Percentiles rank a stretch among this genome's conserved stretches.
Conservation (phyloP, 495 filamentous ascomycete species). For the Penicillium crystallinum region DNA sequence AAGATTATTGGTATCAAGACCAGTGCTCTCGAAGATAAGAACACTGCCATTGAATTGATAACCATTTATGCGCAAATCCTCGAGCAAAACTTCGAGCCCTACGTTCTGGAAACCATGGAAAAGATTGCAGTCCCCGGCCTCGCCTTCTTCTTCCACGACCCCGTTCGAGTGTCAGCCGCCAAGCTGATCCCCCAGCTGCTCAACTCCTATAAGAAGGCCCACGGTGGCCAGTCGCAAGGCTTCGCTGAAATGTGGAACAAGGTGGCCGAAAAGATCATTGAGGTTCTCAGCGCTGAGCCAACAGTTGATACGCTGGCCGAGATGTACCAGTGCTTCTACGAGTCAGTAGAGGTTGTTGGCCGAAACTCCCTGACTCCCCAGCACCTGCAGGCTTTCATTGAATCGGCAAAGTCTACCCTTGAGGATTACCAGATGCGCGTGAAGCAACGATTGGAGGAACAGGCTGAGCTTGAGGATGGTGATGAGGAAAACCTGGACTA, state of each 20-base stretch:
- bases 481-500: slow-evolving; percentile 68
- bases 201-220: slow-evolving; percentile 86
- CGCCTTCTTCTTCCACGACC: slow-evolving; percentile 99
- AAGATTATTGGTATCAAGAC: slow-evolving; percentile 99
- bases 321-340: slow-evolving; percentile 99
- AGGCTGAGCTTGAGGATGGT: slow-evolving; percentile 70
- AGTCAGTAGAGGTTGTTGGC: slow-evolving; percentile 91
- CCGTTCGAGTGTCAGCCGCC: slow-evolving; percentile 90
- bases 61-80: slow-evolving; percentile 95
- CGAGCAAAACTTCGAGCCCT: slow-evolving; percentile 85
- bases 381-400: slow-evolving; percentile 83
- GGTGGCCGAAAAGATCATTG: slow-evolving; percentile 85
- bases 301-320: slow-evolving; percentile 95
- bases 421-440: slow-evolving; percentile 90
- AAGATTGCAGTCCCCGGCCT: slow-evolving; percentile 92
- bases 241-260: slow-evolving; percentile 75
- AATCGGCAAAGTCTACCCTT: slow-evolving; percentile 73
- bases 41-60: slow-evolving; percentile 96
- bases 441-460: slow-evolving; percentile 70
- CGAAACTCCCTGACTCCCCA: slow-evolving; percentile 68
- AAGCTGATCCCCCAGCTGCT: slow-evolving; percentile 93
- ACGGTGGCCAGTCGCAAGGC: slow-evolving; percentile 69
- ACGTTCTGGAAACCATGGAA: slow-evolving; percentile 89
- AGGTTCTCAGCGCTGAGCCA: slow-evolving; percentile 91
- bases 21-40: slow-evolving; percentile 93